Conservation (phyloP, 1,139 yeast genomes). For the Taphrina pruni region DNA sequence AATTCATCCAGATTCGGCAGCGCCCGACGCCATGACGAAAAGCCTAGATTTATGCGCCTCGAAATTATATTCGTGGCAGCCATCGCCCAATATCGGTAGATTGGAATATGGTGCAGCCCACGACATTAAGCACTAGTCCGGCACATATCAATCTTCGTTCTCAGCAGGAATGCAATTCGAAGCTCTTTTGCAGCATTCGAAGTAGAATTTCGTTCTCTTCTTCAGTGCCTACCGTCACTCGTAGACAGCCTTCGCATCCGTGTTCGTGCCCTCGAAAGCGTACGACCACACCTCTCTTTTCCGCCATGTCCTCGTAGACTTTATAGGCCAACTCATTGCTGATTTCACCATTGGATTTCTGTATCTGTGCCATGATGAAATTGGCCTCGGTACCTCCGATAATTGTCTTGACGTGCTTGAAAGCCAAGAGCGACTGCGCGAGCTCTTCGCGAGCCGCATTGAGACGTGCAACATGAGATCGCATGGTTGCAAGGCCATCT, state of each 20-base stretch:
- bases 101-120: neutral
- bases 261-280: conserved; percentile 89
- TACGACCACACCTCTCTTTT: conserved; percentile 75
- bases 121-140: too few species aligned
- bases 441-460: conserved; percentile 63
- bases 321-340: conserved; percentile 70
- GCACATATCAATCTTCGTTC: neutral
- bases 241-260: conserved; percentile 83
- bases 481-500: conserved; percentile 67
- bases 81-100: too few species aligned
- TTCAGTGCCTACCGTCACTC: conserved; percentile 84
- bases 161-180: conserved; percentile 9
- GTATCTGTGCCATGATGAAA: conserved; percentile 74
- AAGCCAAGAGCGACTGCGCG: conserved; percentile 61
- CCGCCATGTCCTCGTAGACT: conserved; percentile 73
- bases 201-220: conserved; percentile 71
- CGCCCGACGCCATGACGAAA: neutral
- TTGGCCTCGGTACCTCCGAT: conserved; percentile 91
- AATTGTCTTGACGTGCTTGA: conserved; percentile 69
- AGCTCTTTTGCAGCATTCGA: conserved; percentile 45
- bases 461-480: conserved; percentile 59
- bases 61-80: neutral
- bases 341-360: conserved; percentile 63
- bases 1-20: neutral
- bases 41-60: conserved; percentile 7